Evolutionary conservation across 768 basidiomycete genomes (phyloP).

Genomic region (Suillus discolor): DNA sequence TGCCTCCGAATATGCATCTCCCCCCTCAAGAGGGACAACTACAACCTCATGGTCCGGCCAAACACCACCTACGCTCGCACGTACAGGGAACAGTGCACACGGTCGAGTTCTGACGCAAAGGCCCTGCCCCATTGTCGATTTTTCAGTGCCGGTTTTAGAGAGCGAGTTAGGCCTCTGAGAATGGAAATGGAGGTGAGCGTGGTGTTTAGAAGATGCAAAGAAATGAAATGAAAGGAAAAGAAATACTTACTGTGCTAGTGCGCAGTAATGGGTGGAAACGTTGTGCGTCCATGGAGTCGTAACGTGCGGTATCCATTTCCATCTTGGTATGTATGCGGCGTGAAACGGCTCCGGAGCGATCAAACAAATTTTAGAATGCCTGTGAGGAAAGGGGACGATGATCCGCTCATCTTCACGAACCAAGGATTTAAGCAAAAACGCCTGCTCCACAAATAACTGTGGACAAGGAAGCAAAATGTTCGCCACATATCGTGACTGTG

Average conservation of each 20-base stretch:
- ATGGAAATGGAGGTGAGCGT: constrained; percentile 20
- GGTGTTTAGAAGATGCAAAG: constrained; percentile 18
- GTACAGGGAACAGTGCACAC: background rate
- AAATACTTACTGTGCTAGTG: constrained; percentile 25
- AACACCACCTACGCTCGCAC: constrained; percentile 29
- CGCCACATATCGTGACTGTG: background rate
- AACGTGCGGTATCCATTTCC: constrained; percentile 20
- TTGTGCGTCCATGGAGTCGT: constrained; percentile 33
- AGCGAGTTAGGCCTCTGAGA: constrained; percentile 22
- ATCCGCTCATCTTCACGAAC: background rate
- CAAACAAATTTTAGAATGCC: background rate
- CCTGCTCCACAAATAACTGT: background rate
- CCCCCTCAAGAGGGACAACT: constrained; percentile 27
- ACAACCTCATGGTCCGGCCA: constrained; percentile 38
- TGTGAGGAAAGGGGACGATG: background rate
- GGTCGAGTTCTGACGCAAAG: constrained; percentile 16
- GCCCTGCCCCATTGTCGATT: constrained; percentile 30
- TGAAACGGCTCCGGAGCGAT: background rate
- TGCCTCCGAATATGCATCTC: constrained; percentile 7
- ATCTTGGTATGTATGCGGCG: background rate
- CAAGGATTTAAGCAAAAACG: constrained; percentile 2
- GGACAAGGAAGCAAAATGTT: background rate
- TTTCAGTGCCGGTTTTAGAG: constrained; percentile 14
- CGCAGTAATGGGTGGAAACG: constrained; percentile 32
- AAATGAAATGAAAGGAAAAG: constrained; percentile 9